phyloP scores from a whole-genome alignment of 2,329 filamentous ascomycete genomes.

The Cytospora paraplurivora region DNA sequence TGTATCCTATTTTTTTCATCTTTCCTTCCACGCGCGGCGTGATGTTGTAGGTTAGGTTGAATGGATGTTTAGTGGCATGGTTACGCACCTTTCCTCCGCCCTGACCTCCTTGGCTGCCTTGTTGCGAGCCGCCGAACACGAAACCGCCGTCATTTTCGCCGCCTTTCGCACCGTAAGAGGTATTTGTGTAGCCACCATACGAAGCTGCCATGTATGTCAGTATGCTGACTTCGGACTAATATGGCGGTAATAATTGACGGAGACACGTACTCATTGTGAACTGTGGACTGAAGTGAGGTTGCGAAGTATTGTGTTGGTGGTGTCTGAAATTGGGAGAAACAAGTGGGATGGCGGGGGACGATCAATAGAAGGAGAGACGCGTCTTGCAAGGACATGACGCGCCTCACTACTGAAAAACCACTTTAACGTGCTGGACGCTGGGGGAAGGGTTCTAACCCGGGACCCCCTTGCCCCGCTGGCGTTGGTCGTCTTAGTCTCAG shows the following conservation, averaged over 20 bases:
- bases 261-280: conserved; percentile 24
- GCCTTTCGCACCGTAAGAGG: conserved; percentile 56
- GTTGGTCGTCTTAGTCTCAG: too few relatives aligned
- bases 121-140: conserved; percentile 60
- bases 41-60: conserved; percentile 1
- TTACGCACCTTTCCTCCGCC: conserved; percentile 34
- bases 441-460: neutral
- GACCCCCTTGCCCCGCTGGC: neutral
- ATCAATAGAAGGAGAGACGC: conserved; percentile 25
- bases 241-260: too few relatives aligned
- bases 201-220: conserved; percentile 41
- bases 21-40: neutral
- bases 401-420: conserved; percentile 24
- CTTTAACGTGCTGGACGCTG: conserved; percentile 22
- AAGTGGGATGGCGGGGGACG: conserved; percentile 14
- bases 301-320: conserved; percentile 10
- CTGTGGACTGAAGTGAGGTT: conserved; percentile 4
- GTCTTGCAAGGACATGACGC: conserved; percentile 24
- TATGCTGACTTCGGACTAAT: neutral
- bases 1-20: too few relatives aligned
- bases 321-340: neutral
- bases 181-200: conserved; percentile 52
- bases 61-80: neutral
- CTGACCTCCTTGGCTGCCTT: conserved; percentile 51
- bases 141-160: conserved; percentile 65